Conservation (phyloP, 345 rosid species). For the Sisymbrium altissimum region DNA sequence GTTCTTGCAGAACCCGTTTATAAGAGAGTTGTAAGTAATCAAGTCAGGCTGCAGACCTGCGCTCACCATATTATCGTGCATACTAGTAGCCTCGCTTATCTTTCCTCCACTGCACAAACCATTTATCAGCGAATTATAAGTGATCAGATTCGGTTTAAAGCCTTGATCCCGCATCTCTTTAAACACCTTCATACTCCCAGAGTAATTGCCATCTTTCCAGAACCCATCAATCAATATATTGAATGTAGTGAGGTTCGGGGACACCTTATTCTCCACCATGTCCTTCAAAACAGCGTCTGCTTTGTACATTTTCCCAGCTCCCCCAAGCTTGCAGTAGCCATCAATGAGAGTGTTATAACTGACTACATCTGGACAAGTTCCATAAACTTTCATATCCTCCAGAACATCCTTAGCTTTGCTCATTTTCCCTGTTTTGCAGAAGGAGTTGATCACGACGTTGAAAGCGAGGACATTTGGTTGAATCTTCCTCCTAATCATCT, state of each 20-base stretch:
- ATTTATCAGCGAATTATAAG: slow-evolving; percentile 59
- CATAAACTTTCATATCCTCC: slow-evolving; percentile 66
- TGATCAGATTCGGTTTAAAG: slow-evolving; percentile 50
- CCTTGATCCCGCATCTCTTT: slow-evolving; percentile 67
- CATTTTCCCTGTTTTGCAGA: slow-evolving; percentile 77
- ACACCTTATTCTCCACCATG: slow-evolving; percentile 53
- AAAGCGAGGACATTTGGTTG: slow-evolving; percentile 45
- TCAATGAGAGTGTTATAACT: slow-evolving; percentile 66
- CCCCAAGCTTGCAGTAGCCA: slow-evolving; percentile 70
- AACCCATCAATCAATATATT: slow-evolving; percentile 80
- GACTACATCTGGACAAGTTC: slow-evolving; percentile 48
- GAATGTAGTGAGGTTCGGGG: slow-evolving; percentile 54
- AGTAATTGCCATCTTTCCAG: slow-evolving; percentile 63
- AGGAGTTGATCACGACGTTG: slow-evolving; percentile 53
- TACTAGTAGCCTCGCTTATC: slow-evolving; percentile 48
- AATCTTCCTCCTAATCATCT: slow-evolving; percentile 64
- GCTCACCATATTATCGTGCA: slow-evolving; percentile 53
- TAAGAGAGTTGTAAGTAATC: slow-evolving; percentile 61
- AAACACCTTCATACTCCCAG: slow-evolving; percentile 53
- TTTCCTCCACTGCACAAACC: slow-evolving; percentile 50
- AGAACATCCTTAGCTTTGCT: slow-evolving; percentile 57
- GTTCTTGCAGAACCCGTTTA: slow-evolving; percentile 71
- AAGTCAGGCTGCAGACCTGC: slow-evolving; percentile 50
- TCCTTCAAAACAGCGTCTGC: slow-evolving; percentile 65
- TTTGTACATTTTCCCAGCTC: slow-evolving; percentile 68